Evolutionary conservation across 2,329 filamentous ascomycete species (phyloP), one percentile per base, ranked within the genome.

Genomic region (Capronia americana): DNA sequence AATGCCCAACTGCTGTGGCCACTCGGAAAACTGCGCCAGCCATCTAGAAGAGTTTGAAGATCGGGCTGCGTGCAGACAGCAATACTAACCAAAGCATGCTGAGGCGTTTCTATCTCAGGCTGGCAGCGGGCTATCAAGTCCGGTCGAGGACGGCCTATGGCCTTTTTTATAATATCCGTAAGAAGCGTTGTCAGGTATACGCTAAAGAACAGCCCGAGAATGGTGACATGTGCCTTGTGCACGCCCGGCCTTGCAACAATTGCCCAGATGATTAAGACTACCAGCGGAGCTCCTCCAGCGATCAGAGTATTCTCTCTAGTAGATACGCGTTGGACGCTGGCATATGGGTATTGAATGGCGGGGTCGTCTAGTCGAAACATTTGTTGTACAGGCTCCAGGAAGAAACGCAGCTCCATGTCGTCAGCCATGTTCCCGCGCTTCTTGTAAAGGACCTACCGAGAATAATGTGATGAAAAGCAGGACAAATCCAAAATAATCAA

Each of bases 291-390:
- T 60, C 87, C 86, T 60, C 89, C 86, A 57, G 91, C 88, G 77
- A 96, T 97, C 62, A 92, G 80, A 71, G 97, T 88, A 71, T 92
- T 90, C 85, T 90, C 89, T 67, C 82, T 75, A 10, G 30, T 88
- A 11, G 92, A 84, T 0, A 98, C 95, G 69, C 93, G 87, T 79
- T 98, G 93, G 59, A 90, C 79, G 65, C 90, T 84, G 26, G 94
- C 92, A 79, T 96, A 91, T 0, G 95, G 95, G 74, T 90, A 97
- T 70, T 92, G 89, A 64, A 98, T 92, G 57, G 88, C 83, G 24
- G 91, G 85, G 77, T 98, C 92, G 76, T 92, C 91, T 69, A 97
- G 86, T 71, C 88, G 91, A 81, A 98, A 98, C 87, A 97, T 90
- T 79, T 92, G 92, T 77, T 97, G 93, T 76, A 98, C 98, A 0